phyloP scores from a whole-genome alignment of 2,329 filamentous ascomycete genomes.

The Venturia oleaginea region DNA sequence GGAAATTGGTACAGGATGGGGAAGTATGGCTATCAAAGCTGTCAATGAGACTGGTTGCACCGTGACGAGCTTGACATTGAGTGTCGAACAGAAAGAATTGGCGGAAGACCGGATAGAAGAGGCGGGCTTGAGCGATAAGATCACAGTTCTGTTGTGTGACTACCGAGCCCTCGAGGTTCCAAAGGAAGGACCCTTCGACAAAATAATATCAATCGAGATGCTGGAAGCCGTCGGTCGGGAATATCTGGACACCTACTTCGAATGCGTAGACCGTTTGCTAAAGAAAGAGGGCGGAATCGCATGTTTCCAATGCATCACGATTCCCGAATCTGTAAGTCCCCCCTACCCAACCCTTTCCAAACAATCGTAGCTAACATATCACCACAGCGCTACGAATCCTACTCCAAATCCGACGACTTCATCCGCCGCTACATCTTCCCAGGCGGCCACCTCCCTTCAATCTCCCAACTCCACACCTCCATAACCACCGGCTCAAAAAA shows the following conservation, averaged over 20 bases:
- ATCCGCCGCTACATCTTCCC: slow-evolving; percentile 73
- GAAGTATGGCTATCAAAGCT: slow-evolving; percentile 62
- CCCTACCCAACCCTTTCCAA: background rate
- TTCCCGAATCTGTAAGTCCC: slow-evolving; percentile 48
- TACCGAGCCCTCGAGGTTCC: slow-evolving; percentile 54
- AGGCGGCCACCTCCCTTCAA: slow-evolving; percentile 61
- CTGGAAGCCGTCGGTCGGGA: slow-evolving; percentile 63
- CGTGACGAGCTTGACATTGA: slow-evolving; percentile 60
- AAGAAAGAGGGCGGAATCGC: slow-evolving; percentile 59
- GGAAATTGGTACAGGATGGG: slow-evolving; percentile 71
- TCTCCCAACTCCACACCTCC: slow-evolving; percentile 55
- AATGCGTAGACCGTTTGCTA: slow-evolving; percentile 52
- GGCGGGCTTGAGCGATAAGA: slow-evolving; percentile 50
- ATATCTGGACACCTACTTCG: slow-evolving; percentile 59
- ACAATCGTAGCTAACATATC: background rate
- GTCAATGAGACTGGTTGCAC: slow-evolving; percentile 57
- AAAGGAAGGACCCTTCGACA: slow-evolving; percentile 49
- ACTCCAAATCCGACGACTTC: slow-evolving; percentile 60
- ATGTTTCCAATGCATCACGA: slow-evolving; percentile 69
- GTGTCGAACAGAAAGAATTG: slow-evolving; percentile 58
- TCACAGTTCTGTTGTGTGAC: slow-evolving; percentile 59
- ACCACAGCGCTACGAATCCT: slow-evolving; percentile 49
- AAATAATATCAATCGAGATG: slow-evolving; percentile 70
- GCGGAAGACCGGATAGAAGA: slow-evolving; percentile 55
- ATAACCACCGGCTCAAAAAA: slow-evolving; percentile 53